phyloP scores from a whole-genome alignment of 2,329 filamentous ascomycete species.

The Ophiostoma tasmaniense region DNA sequence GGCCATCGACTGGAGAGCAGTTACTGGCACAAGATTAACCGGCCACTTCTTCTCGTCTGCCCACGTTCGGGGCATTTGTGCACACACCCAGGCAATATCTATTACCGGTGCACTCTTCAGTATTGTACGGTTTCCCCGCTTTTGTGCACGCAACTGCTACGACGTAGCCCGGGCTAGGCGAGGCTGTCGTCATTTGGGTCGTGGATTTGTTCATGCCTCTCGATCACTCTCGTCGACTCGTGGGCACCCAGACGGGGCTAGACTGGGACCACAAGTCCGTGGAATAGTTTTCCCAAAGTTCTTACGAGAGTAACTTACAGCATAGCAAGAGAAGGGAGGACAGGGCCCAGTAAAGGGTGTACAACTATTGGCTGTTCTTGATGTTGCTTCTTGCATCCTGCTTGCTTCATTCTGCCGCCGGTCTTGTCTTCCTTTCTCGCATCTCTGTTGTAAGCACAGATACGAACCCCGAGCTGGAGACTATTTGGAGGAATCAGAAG shows the following conservation, averaged over 20 bases:
- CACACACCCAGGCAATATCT: not conserved
- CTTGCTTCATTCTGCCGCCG: not conserved
- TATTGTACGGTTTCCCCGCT: not conserved
- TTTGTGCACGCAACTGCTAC: not conserved
- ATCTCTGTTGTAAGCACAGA: not conserved
- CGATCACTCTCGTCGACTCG: not conserved
- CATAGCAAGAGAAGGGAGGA: not conserved
- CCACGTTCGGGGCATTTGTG: not conserved
- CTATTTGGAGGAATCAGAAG: not conserved
- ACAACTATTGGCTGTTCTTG: not conserved
- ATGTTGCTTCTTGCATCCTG: not conserved
- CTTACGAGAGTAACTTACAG: not conserved
- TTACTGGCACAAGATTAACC: not conserved
- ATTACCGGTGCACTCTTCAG: not conserved
- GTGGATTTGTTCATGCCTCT: conserved; percentile 11
- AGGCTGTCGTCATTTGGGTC: conserved; percentile 13
- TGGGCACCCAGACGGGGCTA: not conserved
- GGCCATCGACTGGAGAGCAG: no score
- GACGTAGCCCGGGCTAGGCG: not conserved
- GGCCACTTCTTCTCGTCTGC: not conserved
- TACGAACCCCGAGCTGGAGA: not conserved
- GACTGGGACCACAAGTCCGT: not conserved
- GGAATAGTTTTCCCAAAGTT: not conserved
- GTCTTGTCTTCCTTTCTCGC: not conserved
- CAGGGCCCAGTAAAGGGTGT: not conserved